Evolutionary conservation across 176 grass and related monocot species (phyloP), one percentile per base, ranked within the genome.

Genomic region (Oryza longistaminata): DNA sequence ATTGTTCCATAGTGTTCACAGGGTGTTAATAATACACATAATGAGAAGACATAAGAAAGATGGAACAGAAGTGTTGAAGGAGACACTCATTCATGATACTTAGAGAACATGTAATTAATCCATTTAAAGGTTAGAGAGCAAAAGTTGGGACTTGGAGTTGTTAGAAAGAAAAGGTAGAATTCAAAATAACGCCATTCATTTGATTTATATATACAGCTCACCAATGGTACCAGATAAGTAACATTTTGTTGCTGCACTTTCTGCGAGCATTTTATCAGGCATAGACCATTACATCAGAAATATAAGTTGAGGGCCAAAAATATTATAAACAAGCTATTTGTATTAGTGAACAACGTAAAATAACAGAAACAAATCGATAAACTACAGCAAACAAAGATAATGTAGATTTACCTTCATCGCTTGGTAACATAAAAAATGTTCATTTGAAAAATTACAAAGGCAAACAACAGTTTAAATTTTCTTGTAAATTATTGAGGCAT

Each of bases 21-120:
- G 61, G 33, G 39, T 70, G 31, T 86, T 82, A 73, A 33, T 11
- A 26, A 67, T 71, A 72, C 26, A 55, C 45, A 55, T 58, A 65
- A 77, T 40, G 22, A 35, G 19, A 78, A 67, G 44, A 25, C 7
- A 66, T 82, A 43, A 39, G n/a, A 40, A 70, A 37, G 21, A 67
- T 11, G 24, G 21, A 77, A 52, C 27, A 17, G 35, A 6, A 43
- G 27, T 9, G 5, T 7, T 0, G 4, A 67, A 81, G 17, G 24
- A 78, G 26, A 8, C 7, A 74, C 46, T 45, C 15, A 84, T 66
- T 49, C 75, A 35, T 39, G 42, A 84, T 39, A 60, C 37, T 72
- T 58, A 71, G 6, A 70, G 9, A 81, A 70, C 34, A 25, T 70
- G 35, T 58, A 73, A 73, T 82, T 62, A 73, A 73, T 82, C 44